Conservation (phyloP, 2,329 filamentous ascomycete species). For the Sordariomycetes sp. region DNA sequence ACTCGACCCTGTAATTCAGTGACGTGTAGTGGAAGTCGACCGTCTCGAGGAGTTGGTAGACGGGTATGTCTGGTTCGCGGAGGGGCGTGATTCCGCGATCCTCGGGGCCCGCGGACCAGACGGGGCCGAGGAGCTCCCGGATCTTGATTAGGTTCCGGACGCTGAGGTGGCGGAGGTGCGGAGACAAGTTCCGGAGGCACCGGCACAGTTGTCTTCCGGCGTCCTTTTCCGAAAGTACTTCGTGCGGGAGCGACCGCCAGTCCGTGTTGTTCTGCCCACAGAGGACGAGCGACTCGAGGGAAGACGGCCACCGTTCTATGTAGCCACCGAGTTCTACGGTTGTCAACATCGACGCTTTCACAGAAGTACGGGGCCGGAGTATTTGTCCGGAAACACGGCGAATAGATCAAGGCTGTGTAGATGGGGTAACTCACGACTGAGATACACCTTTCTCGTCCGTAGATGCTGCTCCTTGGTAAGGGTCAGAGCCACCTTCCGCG, state of each 20-base stretch:
- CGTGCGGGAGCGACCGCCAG: slow-evolving; percentile 11
- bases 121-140: slow-evolving; percentile 8
- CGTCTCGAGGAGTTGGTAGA: slow-evolving; percentile 7
- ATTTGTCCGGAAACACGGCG: not conserved
- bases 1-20: slow-evolving; percentile 10
- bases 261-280: slow-evolving; percentile 9
- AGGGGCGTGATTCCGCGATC: slow-evolving; percentile 7
- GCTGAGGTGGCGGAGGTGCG: slow-evolving; percentile 7
- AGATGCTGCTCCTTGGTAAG: slow-evolving; percentile 7
- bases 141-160: slow-evolving; percentile 10
- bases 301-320: slow-evolving; percentile 8
- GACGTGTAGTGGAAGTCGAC: slow-evolving; percentile 10
- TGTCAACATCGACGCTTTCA: not conserved
- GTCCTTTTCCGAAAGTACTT: slow-evolving; percentile 9
- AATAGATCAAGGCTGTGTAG: not conserved
- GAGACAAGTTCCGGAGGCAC: slow-evolving; percentile 6
- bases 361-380: not conserved
- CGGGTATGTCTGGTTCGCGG: slow-evolving; percentile 3
- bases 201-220: slow-evolving; percentile 7
- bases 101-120: slow-evolving; percentile 8
- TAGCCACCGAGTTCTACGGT: slow-evolving; percentile 6
- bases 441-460: not conserved
- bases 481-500: slow-evolving; percentile 8
- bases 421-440: not conserved
- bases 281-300: slow-evolving; percentile 8